These are phyloP conservation scores for Hypoxylon trugodes DNA, from an alignment of 495 filamentous ascomycete genomes.

Conservation along the genomic window DNA sequence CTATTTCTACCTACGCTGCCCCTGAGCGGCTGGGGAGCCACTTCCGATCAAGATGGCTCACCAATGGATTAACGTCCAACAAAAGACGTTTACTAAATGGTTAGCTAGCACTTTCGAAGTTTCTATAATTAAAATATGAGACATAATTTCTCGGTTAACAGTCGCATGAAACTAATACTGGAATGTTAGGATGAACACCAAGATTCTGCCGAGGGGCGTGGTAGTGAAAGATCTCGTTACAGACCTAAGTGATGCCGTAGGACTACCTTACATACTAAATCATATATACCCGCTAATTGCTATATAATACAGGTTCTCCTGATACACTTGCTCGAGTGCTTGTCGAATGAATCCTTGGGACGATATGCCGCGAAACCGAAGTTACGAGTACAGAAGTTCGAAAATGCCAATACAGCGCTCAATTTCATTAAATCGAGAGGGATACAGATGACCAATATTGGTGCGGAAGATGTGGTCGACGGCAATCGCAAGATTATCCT, in stretches of 20 bases:
- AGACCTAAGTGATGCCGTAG: conserved; percentile 92
- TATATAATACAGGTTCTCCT: conserved; percentile 73
- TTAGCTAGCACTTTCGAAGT: conserved; percentile 48
- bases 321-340: conserved; percentile 95
- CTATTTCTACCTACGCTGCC: conserved; percentile 27
- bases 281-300: neutral
- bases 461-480: conserved; percentile 97
- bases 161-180: conserved; percentile 32
- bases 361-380: conserved; percentile 96
- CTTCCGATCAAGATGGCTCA: conserved; percentile 69
- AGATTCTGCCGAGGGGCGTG: conserved; percentile 78
- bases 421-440: conserved; percentile 90
- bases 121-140: conserved; percentile 10
- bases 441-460: conserved; percentile 98
- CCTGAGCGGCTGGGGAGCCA: conserved; percentile 51
- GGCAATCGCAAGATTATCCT: conserved; percentile 98
- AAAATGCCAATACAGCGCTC: conserved; percentile 96
- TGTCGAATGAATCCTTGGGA: conserved; percentile 91
- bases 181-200: conserved; percentile 85
- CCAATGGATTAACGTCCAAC: conserved; percentile 95
- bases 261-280: conserved; percentile 42
- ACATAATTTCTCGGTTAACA: conserved; percentile 18
- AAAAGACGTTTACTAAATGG: conserved; percentile 99
- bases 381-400: conserved; percentile 94
- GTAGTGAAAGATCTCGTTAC: conserved; percentile 82